Conservation (phyloP, 1,139 yeast genomes). For the Candida sanyaensis region DNA sequence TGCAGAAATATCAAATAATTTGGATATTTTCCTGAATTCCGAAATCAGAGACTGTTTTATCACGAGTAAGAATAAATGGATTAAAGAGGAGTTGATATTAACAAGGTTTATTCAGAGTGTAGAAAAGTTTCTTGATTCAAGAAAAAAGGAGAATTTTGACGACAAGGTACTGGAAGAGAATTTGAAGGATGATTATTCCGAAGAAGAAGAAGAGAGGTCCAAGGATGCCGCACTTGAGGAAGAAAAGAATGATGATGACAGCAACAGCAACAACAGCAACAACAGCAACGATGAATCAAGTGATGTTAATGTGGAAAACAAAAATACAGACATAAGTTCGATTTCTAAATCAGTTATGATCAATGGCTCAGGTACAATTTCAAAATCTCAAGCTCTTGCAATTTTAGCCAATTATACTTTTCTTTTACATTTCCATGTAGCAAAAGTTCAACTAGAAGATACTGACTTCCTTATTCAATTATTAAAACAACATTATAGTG, state of each 20-base stretch:
- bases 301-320: not conserved
- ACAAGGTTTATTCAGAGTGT: constrained; percentile 2
- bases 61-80: constrained; percentile 31
- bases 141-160: not conserved
- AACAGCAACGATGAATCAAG: not conserved
- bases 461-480: constrained; percentile 3
- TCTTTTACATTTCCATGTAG: constrained; percentile 24
- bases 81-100: constrained; percentile 12
- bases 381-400: constrained; percentile 8
- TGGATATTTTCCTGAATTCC: constrained; percentile 22
- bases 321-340: not conserved
- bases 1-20: constrained; percentile 12
- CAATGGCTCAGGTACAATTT: not conserved
- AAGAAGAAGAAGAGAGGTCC: not conserved
- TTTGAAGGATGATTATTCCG: not conserved
- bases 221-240: not conserved
- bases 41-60: constrained; percentile 20
- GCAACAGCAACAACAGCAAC: not conserved
- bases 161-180: not conserved
- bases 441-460: constrained; percentile 11
- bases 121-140: not conserved
- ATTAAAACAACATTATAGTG: constrained; percentile 2
- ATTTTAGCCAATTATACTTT: constrained; percentile 27
- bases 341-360: not conserved
- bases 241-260: not conserved